These are phyloP conservation scores for Dendrobium chrysotoxum DNA, from an alignment of 106 monocot genomes.

Conservation along the genomic window DNA sequence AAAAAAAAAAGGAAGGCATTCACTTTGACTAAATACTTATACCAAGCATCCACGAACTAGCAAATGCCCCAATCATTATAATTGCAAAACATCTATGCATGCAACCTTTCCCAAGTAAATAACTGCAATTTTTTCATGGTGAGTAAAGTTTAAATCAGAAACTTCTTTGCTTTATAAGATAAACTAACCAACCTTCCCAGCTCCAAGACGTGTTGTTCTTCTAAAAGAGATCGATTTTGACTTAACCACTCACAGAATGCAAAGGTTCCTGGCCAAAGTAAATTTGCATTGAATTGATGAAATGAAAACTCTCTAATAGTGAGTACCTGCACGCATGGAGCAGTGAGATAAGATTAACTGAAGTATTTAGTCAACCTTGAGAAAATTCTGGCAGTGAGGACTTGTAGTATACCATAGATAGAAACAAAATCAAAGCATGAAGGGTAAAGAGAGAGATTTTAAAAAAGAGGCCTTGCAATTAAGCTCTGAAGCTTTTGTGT, in stretches of 20 bases:
- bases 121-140: not conserved
- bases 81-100: not conserved
- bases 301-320: slow-evolving; percentile 75
- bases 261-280: slow-evolving; percentile 99
- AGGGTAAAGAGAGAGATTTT: not conserved
- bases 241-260: slow-evolving; percentile 70
- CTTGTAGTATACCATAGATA: not conserved
- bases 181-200: slow-evolving; percentile 77
- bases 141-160: not conserved
- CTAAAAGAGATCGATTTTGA: slow-evolving; percentile 37
- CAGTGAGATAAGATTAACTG: not conserved
- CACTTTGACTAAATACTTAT: not conserved
- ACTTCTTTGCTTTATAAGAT: not conserved
- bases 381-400: not conserved
- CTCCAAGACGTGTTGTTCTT: slow-evolving; percentile 66
- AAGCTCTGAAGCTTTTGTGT: not conserved
- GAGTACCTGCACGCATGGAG: slow-evolving; percentile 48
- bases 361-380: not conserved
- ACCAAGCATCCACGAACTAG: not conserved
- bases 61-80: not conserved
- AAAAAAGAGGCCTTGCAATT: too few relatives aligned
- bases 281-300: slow-evolving; percentile 84
- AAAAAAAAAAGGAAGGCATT: not conserved
- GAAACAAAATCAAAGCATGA: too few relatives aligned
- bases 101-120: not conserved